Conservation (phyloP, 2,329 filamentous ascomycete species). For the Didymella sp. region DNA sequence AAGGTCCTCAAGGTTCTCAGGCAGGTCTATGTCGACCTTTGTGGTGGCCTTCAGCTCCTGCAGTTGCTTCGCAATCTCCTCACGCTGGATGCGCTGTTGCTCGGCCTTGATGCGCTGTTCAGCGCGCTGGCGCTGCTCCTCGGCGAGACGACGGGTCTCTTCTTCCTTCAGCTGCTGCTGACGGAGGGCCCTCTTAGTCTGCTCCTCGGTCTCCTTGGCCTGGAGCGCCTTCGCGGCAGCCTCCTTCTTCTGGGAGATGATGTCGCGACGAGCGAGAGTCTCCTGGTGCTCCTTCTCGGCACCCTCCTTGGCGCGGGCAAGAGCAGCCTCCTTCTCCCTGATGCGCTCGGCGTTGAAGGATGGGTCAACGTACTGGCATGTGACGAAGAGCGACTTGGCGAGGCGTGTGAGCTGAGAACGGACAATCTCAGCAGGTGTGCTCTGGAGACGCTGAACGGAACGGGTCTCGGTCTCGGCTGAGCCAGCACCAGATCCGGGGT, state of each 20-base stretch:
- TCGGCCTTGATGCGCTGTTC: conserved; percentile 78
- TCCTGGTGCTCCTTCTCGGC: conserved; percentile 91
- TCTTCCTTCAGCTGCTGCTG: conserved; percentile 89
- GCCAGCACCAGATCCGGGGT: conserved; percentile 81
- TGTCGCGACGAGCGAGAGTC: conserved; percentile 81
- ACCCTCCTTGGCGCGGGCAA: conserved; percentile 82
- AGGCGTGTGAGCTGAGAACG: conserved; percentile 92
- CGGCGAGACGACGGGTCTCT: conserved; percentile 85
- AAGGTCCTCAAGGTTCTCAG: conserved; percentile 75
- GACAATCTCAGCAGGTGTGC: conserved; percentile 96
- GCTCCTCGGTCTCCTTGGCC: conserved; percentile 89
- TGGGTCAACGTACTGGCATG: conserved; percentile 94
- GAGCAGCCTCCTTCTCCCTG: conserved; percentile 78
- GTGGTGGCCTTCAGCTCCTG: conserved; percentile 91
- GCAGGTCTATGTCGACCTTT: conserved; percentile 85
- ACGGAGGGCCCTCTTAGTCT: conserved; percentile 82
- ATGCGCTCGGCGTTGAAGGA: conserved; percentile 82
- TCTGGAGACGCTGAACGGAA: conserved; percentile 93
- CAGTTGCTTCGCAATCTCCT: conserved; percentile 78
- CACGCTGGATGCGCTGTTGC: conserved; percentile 54
- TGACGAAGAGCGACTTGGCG: conserved; percentile 88
- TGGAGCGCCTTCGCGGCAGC: conserved; percentile 88
- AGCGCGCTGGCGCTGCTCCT: conserved; percentile 92
- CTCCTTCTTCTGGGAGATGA: conserved; percentile 97
- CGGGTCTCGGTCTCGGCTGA: conserved; percentile 86